Evolutionary conservation across 768 basidiomycete genomes (phyloP), one percentile per base, ranked within the genome.

Genomic region (Leccinum subtestaceum): DNA sequence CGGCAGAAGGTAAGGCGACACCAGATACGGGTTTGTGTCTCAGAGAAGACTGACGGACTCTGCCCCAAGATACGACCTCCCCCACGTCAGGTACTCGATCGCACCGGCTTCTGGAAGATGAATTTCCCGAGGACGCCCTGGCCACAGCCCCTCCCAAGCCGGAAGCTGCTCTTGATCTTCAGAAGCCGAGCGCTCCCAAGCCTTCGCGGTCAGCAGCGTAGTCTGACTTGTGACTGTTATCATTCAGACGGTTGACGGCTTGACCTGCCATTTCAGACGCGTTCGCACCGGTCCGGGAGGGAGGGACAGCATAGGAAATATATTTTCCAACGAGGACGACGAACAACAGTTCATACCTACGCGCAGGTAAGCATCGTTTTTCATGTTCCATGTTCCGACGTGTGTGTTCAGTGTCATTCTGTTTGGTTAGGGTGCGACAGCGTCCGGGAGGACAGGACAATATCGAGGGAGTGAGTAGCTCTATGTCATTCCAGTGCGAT

Each of bases 381-480:
- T n/a, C 38, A 3, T 31, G 40, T 52, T 51, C 17, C 17, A 50
- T 53, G 59, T 8, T 19, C 17, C 10, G 21, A 1, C 21, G 12
- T 49, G 12, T 49, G 5, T 40, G 4, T 4, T 23, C 5, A 7
- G 9, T 55, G 7, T 56, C 31, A 46, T 40, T 1, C 31, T 19
- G 15, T 48, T 29, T 34, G 38, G 8, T 46, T 52, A 89, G 87
- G 58, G 88, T 89, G 32, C 78, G 86, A 60, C 79, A 89, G 70
- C 80, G 79, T 47, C 88, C 88, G 32, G 88, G 88, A 64, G 88
- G 88, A 25, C 69, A 78, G 52, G 88, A 89, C 67, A 82, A 76
- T 66, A 83, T 89, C 52, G 70, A 75, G 32, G 70, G 71, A 6
- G 77, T 78, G 56, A 64, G 77, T 69, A 5, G 5, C 10, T 13